Base-by-base conservation (phyloP, 164 flowering plant species). In the Dillenia turbinata region DNA sequence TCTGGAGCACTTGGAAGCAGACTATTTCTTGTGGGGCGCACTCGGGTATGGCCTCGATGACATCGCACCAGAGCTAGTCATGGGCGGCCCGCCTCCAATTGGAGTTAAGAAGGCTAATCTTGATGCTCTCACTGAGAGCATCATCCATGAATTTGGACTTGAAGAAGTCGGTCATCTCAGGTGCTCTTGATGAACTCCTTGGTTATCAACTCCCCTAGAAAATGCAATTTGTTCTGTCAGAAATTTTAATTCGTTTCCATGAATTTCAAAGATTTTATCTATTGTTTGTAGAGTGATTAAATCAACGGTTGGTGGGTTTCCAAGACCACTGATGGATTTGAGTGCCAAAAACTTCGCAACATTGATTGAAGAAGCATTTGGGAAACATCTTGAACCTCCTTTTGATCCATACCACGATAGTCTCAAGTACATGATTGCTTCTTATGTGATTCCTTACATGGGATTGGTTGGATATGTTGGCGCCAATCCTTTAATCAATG, bases 401-500 rank as follows among this genome's bases (percentile, higher is more conserved):
- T 88, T 90, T 44, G 77, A 88, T 48, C 94, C 94, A 0, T 90
- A 90, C 53, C 24, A 56, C 1, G 68, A 80, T 62, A 65, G 76
- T 50, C 26, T 87, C 68, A 83, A 71, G 61, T 88, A 65, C 66
- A 62, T 90, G 52, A 9, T 90, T 15, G 87, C 78, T 10, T 66
- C 71, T 22, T 87, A 83, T 52, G 24, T 73, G 0, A 61, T 87
- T n/a, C 96, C 96, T 10, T 87, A 90, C 54, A 72, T 84, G 16
- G 96, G 96, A 3, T 79, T 90, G 2, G 66, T 59, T 0, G 90
- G 85, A 10, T 90, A 90, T 17, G 90, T 84, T 22, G 96, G 92
- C 9, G 63, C 90, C 3, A 77, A 74, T 58, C 92, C 89, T 1
- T 12, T 49, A 19, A 49, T 82, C 66, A 5, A 24, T 9, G 77